Evolutionary conservation across 2,329 filamentous ascomycete species (phyloP).

Genomic region (Neurospora crassa): DNA sequence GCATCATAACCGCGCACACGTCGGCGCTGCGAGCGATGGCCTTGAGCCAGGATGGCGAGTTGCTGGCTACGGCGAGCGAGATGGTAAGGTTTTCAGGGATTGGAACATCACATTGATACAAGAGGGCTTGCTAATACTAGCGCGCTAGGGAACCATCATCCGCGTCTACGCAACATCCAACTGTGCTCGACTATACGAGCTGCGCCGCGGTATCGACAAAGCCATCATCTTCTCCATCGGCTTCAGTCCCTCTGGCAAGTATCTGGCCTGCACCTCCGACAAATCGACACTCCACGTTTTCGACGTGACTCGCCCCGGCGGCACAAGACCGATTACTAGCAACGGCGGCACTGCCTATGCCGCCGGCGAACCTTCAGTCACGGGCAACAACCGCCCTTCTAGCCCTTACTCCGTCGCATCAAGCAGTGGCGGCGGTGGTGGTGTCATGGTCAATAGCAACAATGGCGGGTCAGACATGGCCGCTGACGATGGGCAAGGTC

Average conservation of each 20-base stretch:
- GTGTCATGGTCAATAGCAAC: neutral
- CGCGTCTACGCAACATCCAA: conserved; percentile 75
- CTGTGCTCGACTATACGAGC: conserved; percentile 71
- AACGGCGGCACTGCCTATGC: neutral
- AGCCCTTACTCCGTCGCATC: neutral
- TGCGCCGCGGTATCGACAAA: conserved; percentile 80
- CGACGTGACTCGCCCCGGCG: conserved; percentile 55
- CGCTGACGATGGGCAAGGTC: conserved; percentile 32
- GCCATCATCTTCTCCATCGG: conserved; percentile 80
- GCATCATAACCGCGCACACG: conserved; percentile 86
- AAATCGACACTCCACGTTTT: conserved; percentile 95
- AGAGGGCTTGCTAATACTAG: neutral
- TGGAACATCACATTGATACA: neutral
- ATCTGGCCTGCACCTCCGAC: conserved; percentile 88
- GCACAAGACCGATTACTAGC: neutral
- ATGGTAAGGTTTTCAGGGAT: conserved; percentile 34
- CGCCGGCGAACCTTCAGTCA: conserved; percentile 5
- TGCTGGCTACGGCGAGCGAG: conserved; percentile 85
- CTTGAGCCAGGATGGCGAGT: conserved; percentile 68
- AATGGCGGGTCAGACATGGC: neutral
- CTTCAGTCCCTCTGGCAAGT: conserved; percentile 71
- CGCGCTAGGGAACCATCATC: conserved; percentile 65
- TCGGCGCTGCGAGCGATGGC: conserved; percentile 69
- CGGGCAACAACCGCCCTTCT: conserved; percentile 1
- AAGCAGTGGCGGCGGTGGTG: neutral